Evolutionary conservation across 169 alveolate species (phyloP).

Genomic region (Cryptosporidium viatorum): DNA sequence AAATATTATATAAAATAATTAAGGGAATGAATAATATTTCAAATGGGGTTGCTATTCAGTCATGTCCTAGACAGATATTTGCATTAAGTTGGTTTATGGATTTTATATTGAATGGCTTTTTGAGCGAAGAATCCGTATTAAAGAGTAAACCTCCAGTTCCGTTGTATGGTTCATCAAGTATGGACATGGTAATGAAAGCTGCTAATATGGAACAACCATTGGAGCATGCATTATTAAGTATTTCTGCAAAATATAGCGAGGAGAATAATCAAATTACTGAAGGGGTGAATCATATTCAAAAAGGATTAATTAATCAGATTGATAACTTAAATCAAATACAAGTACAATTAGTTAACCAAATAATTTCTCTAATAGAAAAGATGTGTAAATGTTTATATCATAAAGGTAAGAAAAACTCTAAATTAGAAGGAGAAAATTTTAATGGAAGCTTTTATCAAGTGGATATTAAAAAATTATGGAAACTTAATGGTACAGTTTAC

Average conservation of each 20-base stretch:
- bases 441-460: neutral
- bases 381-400: neutral
- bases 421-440: neutral
- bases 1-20: neutral
- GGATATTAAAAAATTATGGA: conserved; percentile 27
- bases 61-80: conserved; percentile 56
- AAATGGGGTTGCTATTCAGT: conserved; percentile 30
- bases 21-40: conserved; percentile 11
- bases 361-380: conserved; percentile 1
- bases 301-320: neutral
- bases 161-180: conserved; percentile 53
- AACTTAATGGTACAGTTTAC: conserved; percentile 38
- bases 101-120: neutral
- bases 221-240: conserved; percentile 14
- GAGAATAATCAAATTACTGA: neutral
- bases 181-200: conserved; percentile 51
- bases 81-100: conserved; percentile 60
- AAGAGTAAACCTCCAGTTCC: conserved; percentile 30
- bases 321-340: neutral
- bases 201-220: conserved; percentile 23
- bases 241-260: neutral
- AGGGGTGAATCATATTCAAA: neutral
- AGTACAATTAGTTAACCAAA: neutral
- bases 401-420: neutral
- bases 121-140: neutral